Base-by-base conservation (phyloP, 2,329 filamentous ascomycete species). In the Colletotrichum acutatum region DNA sequence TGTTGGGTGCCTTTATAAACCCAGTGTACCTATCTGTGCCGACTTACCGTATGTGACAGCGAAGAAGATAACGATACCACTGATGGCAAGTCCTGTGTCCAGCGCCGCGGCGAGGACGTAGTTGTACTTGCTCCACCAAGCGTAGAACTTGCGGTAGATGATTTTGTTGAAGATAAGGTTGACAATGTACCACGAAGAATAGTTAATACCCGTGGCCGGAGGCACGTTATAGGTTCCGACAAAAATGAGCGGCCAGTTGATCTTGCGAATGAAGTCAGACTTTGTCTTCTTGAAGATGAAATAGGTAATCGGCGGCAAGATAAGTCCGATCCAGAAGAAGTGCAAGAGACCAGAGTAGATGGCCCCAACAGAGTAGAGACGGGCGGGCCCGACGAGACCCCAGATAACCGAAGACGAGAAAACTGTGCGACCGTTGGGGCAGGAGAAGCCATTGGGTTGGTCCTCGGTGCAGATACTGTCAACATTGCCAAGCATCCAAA, bases 381-480 rank as follows among this genome's bases (percentile, higher is more conserved):
- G 77, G 26, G 75, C 76, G 0, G 82, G 82, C 0, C 82, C 90
- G 60, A 92, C 89, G 12, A 90, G 84, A 65, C 90, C 90, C 90
- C 90, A 91, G 71, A 90, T 86, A 5, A 90, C 84, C 6, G 87
- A 89, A n/a, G 87, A 87, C 16, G 88, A 90, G 82, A 89, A 91
- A 76, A 91, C 91, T 0, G 90, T 89, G 42, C 86, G 86, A n/a
- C 87, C 87, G 42, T 85, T 84, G 16, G 90, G 90, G 77, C 89
- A 91, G 34, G 83, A 88, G 77, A 90, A 88, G 63, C 87, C 85
- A 75, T 87, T 85, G 1, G 78, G 32, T 74, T 90, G 88, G 0
- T 84, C 60, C 0, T 77, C 71, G 1, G 82, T 84, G 80, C 90
- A 92, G 42, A 92, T 85, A 6, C 84, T 83, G 3, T 84, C 74